A percentile compares a stretch with the other conserved stretches of the same genome.
These are phyloP conservation scores for Coniochaeta prunicola DNA, from an alignment of 2,329 filamentous ascomycete species.

Conservation along the genomic window DNA sequence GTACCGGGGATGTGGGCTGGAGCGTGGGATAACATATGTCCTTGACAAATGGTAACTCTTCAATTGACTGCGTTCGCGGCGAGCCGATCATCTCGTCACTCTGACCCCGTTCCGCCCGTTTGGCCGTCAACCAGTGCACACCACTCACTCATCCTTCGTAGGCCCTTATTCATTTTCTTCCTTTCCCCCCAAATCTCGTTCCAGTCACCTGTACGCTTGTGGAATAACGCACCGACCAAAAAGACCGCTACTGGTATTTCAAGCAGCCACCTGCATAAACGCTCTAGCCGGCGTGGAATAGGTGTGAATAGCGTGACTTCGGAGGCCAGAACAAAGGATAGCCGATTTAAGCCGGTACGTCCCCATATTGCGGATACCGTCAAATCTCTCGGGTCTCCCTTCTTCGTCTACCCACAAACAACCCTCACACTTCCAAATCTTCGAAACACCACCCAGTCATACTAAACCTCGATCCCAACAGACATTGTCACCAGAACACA, in stretches of 20 bases:
- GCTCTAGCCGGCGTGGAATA: not conserved
- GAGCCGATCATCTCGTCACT: not conserved
- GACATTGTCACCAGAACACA: not conserved
- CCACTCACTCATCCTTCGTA: not conserved
- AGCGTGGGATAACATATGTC: not conserved
- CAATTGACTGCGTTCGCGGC: not conserved
- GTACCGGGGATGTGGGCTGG: not conserved
- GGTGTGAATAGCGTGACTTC: not conserved
- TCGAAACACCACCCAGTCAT: not conserved
- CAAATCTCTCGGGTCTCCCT: not conserved
- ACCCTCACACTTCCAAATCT: not conserved
- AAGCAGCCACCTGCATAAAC: not conserved
- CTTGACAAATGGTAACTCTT: not conserved
- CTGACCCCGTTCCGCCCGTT: not conserved
- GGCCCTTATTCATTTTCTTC: not conserved
- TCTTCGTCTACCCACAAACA: not conserved
- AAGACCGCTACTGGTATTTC: not conserved
- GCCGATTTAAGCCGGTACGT: not conserved
- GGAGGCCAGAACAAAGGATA: not conserved
- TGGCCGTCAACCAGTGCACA: not conserved
- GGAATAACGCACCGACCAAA: not conserved
- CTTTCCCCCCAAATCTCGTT: not conserved
- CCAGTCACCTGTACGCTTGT: not conserved
- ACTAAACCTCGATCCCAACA: not conserved
- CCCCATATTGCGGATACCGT: not conserved